Conservation (phyloP, 345 rosid genomes). For the Hevea brasiliensis region DNA sequence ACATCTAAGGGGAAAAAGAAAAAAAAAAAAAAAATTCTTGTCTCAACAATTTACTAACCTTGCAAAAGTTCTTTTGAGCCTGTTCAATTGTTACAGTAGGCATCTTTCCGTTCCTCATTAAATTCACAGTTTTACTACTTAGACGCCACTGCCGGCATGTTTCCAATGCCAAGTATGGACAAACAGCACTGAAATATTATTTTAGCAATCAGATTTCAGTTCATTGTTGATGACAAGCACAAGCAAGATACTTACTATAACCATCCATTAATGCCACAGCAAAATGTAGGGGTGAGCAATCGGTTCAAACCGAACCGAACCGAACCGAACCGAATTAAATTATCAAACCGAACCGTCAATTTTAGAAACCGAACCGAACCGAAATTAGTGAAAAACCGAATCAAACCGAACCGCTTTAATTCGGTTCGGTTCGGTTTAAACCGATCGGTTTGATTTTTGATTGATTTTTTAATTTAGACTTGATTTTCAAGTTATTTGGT, state of each 20-base stretch:
- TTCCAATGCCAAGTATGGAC: constrained; percentile 94
- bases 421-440: no score
- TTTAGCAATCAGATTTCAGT: constrained; percentile 13
- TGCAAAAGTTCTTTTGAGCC: constrained; percentile 86
- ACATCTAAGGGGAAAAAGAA: neutral
- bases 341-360: no score
- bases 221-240: neutral
- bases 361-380: no score
- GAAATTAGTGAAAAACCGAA: no score
- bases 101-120: constrained; percentile 95
- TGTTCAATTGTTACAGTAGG: constrained; percentile 98
- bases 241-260: neutral
- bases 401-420: no score
- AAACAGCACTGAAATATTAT: constrained; percentile 67
- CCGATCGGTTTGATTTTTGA: no score
- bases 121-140: constrained; percentile 82
- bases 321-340: no score
- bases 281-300: no score
- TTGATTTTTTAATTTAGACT: no score
- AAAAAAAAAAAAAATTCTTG: neutral
- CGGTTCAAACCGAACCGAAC: no score
- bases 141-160: constrained; percentile 98
- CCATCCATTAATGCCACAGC: neutral
- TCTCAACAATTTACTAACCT: constrained; percentile 45
- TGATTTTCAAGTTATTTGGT: no score